Conservation (phyloP, 306 rosid species). For the Casuarina equisetifolia region DNA sequence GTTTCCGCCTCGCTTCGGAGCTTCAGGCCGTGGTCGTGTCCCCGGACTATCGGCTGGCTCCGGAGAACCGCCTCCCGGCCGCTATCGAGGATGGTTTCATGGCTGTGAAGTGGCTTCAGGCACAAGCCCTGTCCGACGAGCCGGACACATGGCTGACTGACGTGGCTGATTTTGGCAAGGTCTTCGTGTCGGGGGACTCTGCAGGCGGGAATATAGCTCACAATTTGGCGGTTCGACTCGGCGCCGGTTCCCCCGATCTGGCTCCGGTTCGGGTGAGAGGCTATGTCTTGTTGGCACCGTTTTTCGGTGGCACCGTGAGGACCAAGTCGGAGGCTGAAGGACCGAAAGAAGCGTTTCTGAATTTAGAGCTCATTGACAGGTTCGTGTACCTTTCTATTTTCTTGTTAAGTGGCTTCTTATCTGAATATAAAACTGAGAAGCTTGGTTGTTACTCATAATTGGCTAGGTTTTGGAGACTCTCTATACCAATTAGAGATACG, state of each 20-base stretch:
- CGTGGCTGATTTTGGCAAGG: conserved; percentile 61
- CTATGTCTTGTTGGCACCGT: conserved; percentile 72
- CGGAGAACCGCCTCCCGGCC: conserved; percentile 69
- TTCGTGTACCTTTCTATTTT: neutral
- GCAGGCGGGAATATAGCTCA: conserved; percentile 85
- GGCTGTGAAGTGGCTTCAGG: conserved; percentile 73
- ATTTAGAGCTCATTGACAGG: conserved; percentile 82
- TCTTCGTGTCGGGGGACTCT: conserved; percentile 79
- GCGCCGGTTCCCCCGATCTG: conserved; percentile 46
- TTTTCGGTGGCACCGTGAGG: conserved; percentile 64
- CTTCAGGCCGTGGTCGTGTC: conserved; percentile 57
- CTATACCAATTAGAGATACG: conserved; percentile 58
- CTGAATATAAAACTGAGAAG: neutral
- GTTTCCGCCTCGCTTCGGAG: conserved; percentile 52
- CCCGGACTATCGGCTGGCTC: conserved; percentile 80
- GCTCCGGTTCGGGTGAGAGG: conserved; percentile 61
- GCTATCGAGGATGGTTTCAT: conserved; percentile 66
- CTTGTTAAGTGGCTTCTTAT: too few relatives aligned
- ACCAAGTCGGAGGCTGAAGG: conserved; percentile 68
- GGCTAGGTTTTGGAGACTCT: conserved; percentile 81
- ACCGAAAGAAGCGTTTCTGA: conserved; percentile 74
- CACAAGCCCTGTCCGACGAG: conserved; percentile 42
- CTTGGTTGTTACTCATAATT: neutral
- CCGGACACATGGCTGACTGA: conserved; percentile 64
- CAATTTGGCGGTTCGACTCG: conserved; percentile 55